Evolutionary conservation across 2,329 filamentous ascomycete species (phyloP).

Genomic region (Colletotrichum sidae): DNA sequence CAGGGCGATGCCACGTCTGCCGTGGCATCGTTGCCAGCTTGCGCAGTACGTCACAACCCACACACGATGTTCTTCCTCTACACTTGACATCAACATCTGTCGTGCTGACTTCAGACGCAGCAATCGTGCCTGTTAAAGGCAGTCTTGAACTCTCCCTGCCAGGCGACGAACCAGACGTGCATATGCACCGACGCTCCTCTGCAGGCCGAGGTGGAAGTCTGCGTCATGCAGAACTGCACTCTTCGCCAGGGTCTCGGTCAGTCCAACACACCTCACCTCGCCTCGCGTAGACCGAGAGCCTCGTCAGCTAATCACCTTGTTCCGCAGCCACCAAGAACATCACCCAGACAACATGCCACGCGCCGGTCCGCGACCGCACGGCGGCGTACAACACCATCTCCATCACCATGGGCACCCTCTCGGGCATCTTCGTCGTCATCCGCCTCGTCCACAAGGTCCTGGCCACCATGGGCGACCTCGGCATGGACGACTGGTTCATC

Average conservation of each 20-base stretch:
- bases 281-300: not conserved
- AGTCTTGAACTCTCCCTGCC: slow-evolving; percentile 43
- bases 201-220: slow-evolving; percentile 41
- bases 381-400: slow-evolving; percentile 48
- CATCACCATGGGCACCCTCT: slow-evolving; percentile 48
- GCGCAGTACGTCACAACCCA: slow-evolving; percentile 44
- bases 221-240: slow-evolving; percentile 45
- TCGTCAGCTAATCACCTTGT: slow-evolving; percentile 1
- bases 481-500: slow-evolving; percentile 53
- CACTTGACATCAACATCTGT: not conserved
- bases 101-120: slow-evolving; percentile 34
- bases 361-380: slow-evolving; percentile 46
- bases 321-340: slow-evolving; percentile 36
- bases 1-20: slow-evolving; percentile 26
- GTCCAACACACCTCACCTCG: slow-evolving; percentile 13
- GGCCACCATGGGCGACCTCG: slow-evolving; percentile 48
- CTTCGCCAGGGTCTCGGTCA: slow-evolving; percentile 47
- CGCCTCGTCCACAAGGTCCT: slow-evolving; percentile 54
- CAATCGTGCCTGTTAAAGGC: slow-evolving; percentile 42
- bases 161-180: slow-evolving; percentile 44
- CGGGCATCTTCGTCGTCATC: slow-evolving; percentile 53
- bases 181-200: slow-evolving; percentile 46
- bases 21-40: slow-evolving; percentile 43
- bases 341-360: slow-evolving; percentile 43
- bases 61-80: too few species aligned